A percentile compares a stretch with the other conserved stretches of the same genome.
These are phyloP conservation scores for Geotrichum carabidarum DNA, from an alignment of 1,139 yeast genomes.

Conservation along the genomic window DNA sequence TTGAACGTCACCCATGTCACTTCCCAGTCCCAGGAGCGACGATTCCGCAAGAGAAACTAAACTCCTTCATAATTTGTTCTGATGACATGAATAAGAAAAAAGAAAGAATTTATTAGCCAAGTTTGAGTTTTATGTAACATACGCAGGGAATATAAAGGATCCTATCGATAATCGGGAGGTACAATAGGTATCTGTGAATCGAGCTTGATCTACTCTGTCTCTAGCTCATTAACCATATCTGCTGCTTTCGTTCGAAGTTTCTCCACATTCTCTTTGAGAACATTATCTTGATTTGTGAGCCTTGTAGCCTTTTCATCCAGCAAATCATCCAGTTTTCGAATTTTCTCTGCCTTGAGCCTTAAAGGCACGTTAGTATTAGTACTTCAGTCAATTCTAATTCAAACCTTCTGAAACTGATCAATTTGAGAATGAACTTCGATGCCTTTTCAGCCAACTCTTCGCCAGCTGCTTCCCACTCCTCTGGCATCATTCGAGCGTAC, in stretches of 20 bases:
- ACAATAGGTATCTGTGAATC: too few species aligned
- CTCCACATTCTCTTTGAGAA: conserved; percentile 10
- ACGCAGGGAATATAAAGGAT: background rate
- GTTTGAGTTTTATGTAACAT: background rate
- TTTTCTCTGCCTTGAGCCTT: conserved; percentile 16
- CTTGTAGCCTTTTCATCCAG: conserved; percentile 13
- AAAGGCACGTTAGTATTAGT: background rate
- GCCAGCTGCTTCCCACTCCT: conserved; percentile 23
- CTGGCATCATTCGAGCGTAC: conserved; percentile 21
- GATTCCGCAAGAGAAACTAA: conserved; percentile 90
- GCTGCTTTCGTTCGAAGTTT: conserved; percentile 13
- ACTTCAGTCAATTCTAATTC: background rate
- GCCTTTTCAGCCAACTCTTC: conserved; percentile 17
- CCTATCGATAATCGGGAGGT: too few species aligned
- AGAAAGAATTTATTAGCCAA: background rate
- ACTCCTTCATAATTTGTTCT: background rate
- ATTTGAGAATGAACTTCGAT: conserved; percentile 17
- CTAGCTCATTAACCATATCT: conserved; percentile 18
- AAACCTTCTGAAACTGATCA: conserved; percentile 19
- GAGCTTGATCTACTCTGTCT: background rate
- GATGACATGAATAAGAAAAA: background rate
- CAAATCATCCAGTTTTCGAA: conserved; percentile 9
- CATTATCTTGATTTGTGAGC: conserved; percentile 10
- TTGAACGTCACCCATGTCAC: conserved; percentile 86
- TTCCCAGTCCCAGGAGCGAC: conserved; percentile 88